Base-by-base conservation (phyloP, 768 basidiomycete species). In the Tulasnella sp. region DNA sequence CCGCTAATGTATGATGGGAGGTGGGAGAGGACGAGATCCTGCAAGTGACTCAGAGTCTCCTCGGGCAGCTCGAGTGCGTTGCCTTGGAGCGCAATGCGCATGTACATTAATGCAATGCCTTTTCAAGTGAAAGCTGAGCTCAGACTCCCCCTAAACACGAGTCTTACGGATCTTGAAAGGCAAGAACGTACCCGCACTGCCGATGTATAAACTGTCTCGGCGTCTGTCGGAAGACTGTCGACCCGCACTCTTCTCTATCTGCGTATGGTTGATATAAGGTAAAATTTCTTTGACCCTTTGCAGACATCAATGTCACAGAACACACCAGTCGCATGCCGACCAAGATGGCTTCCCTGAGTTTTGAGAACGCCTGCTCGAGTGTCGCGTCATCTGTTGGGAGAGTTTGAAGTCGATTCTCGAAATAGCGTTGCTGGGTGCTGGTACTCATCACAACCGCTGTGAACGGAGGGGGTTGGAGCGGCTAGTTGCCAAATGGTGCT, bases 21-120 rank as follows among this genome's bases (percentile, higher is more conserved):
- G n/a, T 76, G 71, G 12, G 76, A 58, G 25, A 38, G 69, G 37
- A 49, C 70, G 9, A 31, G 19, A 34, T 34, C 68, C 7, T 52
- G 76, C 19, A 76, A 19, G 17, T 37, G 64, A 34, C 37, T 58
- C 49, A 52, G 22, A 36, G 38, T 49, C 49, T 76, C 76, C 11
- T 71, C 42, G 15, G 76, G 67, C 1, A 76, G 42, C 25, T 49
- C 71, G 29, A 71, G 49, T 1, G 76, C 69, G 3, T 72, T 37
- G n/a, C 40, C 71, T 37, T 76, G 69, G 31, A 40, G n/a, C 37
- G 52, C 68, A 25, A 76, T 38, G 15, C 76, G 76, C 45, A 76
- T 70, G 49, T 76, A 76, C 68, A 71, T 76, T 38, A 76, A 72
- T 25, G 76, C 76, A 39, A 76, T 72, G 1, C 76, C 76, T 76